These are phyloP conservation scores for Rhododendron simsii DNA, from an alignment of 148 eudicot species.

Conservation along the genomic window DNA sequence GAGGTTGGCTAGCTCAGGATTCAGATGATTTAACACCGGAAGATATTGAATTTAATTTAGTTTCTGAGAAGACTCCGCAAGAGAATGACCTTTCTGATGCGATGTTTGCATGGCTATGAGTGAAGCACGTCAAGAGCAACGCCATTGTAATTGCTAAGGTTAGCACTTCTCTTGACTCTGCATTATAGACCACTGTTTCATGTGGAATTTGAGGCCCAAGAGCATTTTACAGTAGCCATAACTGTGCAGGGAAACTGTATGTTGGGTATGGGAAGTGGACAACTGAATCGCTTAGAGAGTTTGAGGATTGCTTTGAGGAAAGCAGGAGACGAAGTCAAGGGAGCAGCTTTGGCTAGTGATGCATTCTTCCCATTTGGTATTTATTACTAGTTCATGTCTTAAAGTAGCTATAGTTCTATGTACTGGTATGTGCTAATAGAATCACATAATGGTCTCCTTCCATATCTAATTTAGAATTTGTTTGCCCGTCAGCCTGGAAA, in stretches of 20 bases:
- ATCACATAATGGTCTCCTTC: no score
- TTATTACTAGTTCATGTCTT: no score
- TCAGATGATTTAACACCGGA: conserved; percentile 82
- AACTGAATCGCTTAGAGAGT: no score
- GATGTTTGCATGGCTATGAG: conserved; percentile 92
- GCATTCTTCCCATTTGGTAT: no score
- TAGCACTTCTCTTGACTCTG: background rate
- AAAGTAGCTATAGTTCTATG: no score
- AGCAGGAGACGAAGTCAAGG: no score
- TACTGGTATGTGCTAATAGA: no score
- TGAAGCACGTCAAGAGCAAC: conserved; percentile 96
- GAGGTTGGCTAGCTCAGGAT: conserved; percentile 95
- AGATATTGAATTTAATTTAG: conserved; percentile 58
- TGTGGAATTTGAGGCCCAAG: background rate
- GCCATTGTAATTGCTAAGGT: conserved; percentile 98
- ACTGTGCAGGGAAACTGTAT: conserved; percentile 65
- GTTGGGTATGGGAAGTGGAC: conserved; percentile 36
- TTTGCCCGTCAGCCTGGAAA: no score
- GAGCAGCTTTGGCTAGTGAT: no score
- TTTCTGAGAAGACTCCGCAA: conserved; percentile 59
- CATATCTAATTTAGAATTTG: no score
- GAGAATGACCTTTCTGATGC: conserved; percentile 75
- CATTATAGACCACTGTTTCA: background rate
- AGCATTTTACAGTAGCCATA: conserved; percentile 5
- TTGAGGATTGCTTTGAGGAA: no score